Conservation (phyloP, 1,284 basidiomycete genomes). For the Leccinum fuscescens region DNA sequence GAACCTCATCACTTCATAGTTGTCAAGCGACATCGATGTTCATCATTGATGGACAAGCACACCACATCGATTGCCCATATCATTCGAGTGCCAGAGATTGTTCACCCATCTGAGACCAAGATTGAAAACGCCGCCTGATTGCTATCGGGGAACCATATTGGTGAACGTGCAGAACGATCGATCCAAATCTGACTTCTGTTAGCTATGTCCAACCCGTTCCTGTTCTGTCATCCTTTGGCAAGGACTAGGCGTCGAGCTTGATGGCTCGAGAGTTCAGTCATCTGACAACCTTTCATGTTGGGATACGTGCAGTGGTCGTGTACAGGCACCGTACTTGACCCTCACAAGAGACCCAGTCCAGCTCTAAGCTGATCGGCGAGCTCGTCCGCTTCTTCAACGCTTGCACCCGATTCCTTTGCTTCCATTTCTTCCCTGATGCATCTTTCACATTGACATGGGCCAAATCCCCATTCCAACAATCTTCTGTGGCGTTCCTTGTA, state of each 20-base stretch:
- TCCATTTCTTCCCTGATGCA: constrained; percentile 60
- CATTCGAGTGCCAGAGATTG: neutral
- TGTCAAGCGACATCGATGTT: neutral
- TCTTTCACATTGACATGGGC: constrained; percentile 61
- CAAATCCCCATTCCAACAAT: constrained; percentile 76
- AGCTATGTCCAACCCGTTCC: neutral
- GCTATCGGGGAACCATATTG: neutral
- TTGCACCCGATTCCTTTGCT: constrained; percentile 31
- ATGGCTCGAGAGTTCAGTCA: neutral
- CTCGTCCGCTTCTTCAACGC: constrained; percentile 31
- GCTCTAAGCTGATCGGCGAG: constrained; percentile 50
- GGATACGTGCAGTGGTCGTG: neutral
- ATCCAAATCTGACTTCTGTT: neutral
- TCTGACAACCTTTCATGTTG: neutral
- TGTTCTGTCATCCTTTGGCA: neutral
- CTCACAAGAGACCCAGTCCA: constrained; percentile 46
- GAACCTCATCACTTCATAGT: neutral
- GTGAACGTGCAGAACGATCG: neutral
- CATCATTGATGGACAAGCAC: neutral
- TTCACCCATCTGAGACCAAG: neutral
- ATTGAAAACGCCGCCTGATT: neutral
- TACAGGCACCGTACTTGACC: neutral
- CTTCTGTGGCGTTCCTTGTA: constrained; percentile 55
- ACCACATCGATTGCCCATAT: neutral
- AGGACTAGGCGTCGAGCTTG: neutral